Evolutionary conservation across 805 yeast genomes (phyloP).

Genomic region (Ogataea paradorogensis): DNA sequence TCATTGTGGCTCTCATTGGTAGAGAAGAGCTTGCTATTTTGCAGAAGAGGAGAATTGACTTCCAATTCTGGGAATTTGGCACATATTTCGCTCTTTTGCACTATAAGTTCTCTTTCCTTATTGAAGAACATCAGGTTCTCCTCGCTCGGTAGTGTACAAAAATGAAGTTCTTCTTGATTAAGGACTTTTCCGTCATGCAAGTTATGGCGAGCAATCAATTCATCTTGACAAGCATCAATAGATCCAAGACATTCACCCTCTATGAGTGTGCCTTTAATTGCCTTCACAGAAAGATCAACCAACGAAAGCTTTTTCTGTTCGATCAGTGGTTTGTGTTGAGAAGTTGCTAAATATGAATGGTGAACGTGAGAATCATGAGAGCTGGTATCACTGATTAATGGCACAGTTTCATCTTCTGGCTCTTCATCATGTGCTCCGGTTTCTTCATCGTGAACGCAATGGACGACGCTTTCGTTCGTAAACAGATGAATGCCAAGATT

Average conservation of each 20-base stretch:
- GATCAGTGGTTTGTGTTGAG: background rate
- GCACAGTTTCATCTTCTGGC: background rate
- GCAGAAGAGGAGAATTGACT: constrained; percentile 32
- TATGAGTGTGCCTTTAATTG: constrained; percentile 26
- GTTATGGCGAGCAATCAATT: constrained; percentile 23
- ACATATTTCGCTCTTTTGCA: constrained; percentile 25
- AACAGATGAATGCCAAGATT: constrained; percentile 66
- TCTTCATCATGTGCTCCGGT: constrained; percentile 16
- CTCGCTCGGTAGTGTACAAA: constrained; percentile 33
- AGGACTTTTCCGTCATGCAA: constrained; percentile 19
- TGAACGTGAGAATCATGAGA: background rate
- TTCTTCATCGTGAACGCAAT: constrained; percentile 63
- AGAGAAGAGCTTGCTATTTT: constrained; percentile 5
- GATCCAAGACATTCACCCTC: constrained; percentile 35
- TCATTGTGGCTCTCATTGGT: background rate
- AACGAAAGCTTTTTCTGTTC: constrained; percentile 20
- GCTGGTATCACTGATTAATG: constrained; percentile 7
- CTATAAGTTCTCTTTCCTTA: constrained; percentile 25
- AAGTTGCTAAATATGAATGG: background rate
- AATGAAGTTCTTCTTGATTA: constrained; percentile 25
- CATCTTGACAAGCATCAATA: constrained; percentile 28
- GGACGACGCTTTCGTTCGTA: constrained; percentile 81
- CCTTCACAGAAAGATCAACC: constrained; percentile 31
- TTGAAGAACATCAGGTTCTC: constrained; percentile 34
- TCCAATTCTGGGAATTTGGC: constrained; percentile 30